A percentile compares a stretch with the other conserved stretches of the same genome.
Evolutionary conservation across 176 grass and related monocot species (phyloP).

Genomic region (Triticum urartu): DNA sequence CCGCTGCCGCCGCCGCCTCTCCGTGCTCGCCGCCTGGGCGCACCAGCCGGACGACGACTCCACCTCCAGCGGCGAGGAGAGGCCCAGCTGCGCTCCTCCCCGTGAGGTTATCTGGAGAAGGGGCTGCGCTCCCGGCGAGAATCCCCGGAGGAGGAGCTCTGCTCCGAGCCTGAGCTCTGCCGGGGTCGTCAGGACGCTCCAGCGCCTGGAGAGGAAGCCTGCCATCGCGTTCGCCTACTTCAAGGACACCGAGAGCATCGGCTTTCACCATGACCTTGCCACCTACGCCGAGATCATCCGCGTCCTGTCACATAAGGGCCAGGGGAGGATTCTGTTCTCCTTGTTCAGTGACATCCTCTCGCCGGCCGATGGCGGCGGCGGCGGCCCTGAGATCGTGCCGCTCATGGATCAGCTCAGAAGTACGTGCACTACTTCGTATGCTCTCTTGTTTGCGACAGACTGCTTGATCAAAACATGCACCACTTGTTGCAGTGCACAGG

Average conservation of each 20-base stretch:
- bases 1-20: constrained; percentile 1
- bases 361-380: not conserved
- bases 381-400: constrained; percentile 28
- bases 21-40: not conserved
- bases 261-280: constrained; percentile 57
- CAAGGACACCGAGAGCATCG: constrained; percentile 40
- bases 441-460: constrained; percentile 39
- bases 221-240: constrained; percentile 58
- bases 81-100: not conserved
- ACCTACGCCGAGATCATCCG: constrained; percentile 55
- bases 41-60: constrained; percentile 27
- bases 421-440: not conserved
- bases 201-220: constrained; percentile 40
- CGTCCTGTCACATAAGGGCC: constrained; percentile 34
- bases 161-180: constrained; percentile 25
- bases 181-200: constrained; percentile 40
- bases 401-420: constrained; percentile 44
- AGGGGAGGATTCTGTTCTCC: constrained; percentile 42
- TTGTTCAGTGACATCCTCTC: constrained; percentile 52
- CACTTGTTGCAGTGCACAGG: constrained; percentile 21
- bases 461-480: constrained; percentile 58
- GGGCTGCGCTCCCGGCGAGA: not conserved
- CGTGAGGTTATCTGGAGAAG: not conserved
- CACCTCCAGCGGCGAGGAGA: constrained; percentile 57
- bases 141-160: not conserved